Conservation (phyloP, 2,329 filamentous ascomycete genomes). For the Epichloe hybrida region DNA sequence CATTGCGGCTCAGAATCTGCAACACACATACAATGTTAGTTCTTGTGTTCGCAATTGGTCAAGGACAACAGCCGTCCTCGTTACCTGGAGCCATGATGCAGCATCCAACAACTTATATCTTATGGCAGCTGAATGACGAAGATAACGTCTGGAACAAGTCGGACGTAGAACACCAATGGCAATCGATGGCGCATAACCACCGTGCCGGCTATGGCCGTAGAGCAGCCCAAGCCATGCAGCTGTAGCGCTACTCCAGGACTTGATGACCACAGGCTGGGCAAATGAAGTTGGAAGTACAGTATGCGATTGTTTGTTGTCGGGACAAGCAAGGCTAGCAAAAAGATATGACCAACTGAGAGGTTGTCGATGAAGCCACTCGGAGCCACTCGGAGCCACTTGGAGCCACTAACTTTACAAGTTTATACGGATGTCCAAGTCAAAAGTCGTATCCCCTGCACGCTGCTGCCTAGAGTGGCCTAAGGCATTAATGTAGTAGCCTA, state of each 20-base stretch:
- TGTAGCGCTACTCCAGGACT: slow-evolving; percentile 1
- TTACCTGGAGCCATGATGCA: slow-evolving; percentile 9
- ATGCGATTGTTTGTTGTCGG: background rate
- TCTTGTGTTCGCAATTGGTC: background rate
- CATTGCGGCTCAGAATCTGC: slow-evolving; percentile 40
- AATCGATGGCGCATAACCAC: slow-evolving; percentile 8
- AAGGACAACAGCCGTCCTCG: background rate
- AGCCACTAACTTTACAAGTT: no score
- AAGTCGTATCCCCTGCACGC: no score
- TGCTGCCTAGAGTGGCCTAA: no score
- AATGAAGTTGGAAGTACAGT: background rate
- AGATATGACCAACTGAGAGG: background rate
- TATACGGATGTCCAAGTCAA: no score
- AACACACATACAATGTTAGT: slow-evolving; percentile 1
- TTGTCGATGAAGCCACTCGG: no score
- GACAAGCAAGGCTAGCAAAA: no score
- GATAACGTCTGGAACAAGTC: background rate
- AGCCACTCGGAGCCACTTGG: background rate
- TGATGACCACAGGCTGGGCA: background rate
- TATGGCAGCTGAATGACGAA: background rate
- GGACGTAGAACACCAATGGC: background rate
- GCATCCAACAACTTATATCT: background rate
- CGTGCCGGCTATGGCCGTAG: slow-evolving; percentile 3
- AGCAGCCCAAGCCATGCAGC: slow-evolving; percentile 3
- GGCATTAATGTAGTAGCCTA: no score